Evolutionary conservation across 208 protist genomes (phyloP).

Genomic region (Leishmania turanica): DNA sequence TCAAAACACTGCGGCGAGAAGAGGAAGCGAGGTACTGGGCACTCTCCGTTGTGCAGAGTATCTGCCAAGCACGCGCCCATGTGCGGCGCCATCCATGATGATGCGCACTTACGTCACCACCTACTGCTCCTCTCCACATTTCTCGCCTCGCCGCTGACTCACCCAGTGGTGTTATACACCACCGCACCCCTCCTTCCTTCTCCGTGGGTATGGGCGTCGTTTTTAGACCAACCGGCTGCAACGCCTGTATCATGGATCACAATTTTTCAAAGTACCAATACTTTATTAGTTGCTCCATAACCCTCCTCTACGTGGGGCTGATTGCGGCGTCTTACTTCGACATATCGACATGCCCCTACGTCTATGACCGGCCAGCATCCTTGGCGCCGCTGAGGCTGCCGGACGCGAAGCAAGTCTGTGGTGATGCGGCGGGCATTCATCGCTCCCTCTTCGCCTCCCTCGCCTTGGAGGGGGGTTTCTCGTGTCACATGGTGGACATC

Average conservation of each 20-base stretch:
- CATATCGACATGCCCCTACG: conserved; percentile 64
- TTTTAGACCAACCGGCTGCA: not conserved
- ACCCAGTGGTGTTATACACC: not conserved
- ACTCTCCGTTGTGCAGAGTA: not conserved
- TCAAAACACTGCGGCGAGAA: not conserved
- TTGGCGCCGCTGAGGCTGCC: conserved; percentile 14
- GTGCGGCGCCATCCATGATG: not conserved
- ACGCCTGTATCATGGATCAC: conserved; percentile 37
- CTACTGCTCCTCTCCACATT: not conserved
- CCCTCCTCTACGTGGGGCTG: conserved; percentile 53
- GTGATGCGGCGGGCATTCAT: conserved; percentile 21
- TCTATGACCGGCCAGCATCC: conserved; percentile 34
- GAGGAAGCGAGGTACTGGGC: not conserved
- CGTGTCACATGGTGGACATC: conserved; percentile 70
- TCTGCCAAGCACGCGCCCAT: not conserved
- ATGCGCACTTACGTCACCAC: not conserved
- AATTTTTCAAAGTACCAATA: conserved; percentile 63
- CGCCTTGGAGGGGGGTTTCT: conserved; percentile 31
- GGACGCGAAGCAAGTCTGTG: conserved; percentile 3
- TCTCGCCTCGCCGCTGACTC: not conserved
- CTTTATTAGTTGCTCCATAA: conserved; percentile 58
- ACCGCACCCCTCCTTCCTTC: not conserved
- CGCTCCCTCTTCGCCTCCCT: conserved; percentile 36
- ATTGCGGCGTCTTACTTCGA: conserved; percentile 63
- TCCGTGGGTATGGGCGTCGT: not conserved